Conservation (phyloP, 768 basidiomycete species). For the Lanmaoa rubissima region DNA sequence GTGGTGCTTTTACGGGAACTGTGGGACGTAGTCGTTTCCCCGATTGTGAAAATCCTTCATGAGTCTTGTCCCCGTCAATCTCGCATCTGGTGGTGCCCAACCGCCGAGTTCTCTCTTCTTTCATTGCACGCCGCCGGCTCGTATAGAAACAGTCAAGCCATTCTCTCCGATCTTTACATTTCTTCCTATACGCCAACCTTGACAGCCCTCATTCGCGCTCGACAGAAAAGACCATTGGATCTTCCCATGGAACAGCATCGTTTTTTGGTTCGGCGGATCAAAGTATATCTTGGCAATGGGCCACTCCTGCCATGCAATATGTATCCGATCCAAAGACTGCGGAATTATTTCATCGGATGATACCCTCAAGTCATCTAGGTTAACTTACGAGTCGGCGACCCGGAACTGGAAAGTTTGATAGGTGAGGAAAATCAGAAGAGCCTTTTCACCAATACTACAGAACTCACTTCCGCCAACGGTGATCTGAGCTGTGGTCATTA, state of each 20-base stretch:
- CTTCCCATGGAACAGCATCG: neutral
- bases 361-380: too few species aligned
- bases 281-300: too few species aligned
- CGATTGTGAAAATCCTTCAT: slow-evolving; percentile 10
- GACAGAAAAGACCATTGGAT: neutral
- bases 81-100: slow-evolving; percentile 19
- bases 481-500: too few species aligned
- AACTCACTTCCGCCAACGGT: too few species aligned
- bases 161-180: neutral
- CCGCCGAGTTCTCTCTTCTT: slow-evolving; percentile 1
- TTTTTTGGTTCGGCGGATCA: neutral
- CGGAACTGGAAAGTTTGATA: too few species aligned
- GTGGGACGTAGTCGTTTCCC: slow-evolving; percentile 20
- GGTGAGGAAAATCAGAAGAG: too few species aligned
- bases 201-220: neutral
- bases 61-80: neutral
- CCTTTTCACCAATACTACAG: too few species aligned
- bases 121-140: slow-evolving; percentile 1
- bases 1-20: slow-evolving; percentile 8
- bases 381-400: too few species aligned
- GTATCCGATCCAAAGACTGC: too few species aligned
- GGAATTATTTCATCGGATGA: too few species aligned
- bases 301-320: too few species aligned
- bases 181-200: neutral
- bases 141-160: neutral